Base-by-base conservation (phyloP, 345 rosid genomes). In the Citropsis articulata region DNA sequence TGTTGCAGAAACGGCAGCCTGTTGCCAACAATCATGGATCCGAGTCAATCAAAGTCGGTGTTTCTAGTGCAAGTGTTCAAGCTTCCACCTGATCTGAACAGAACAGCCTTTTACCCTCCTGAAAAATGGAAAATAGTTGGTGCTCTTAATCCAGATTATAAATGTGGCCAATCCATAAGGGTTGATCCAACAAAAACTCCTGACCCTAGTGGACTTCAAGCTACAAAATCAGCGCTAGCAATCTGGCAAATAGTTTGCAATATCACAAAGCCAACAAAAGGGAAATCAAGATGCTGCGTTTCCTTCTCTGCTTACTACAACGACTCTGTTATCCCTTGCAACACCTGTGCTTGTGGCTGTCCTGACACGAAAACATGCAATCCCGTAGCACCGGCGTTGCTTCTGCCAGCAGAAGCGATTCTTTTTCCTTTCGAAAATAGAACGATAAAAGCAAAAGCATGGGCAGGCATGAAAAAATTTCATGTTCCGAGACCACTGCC, bases 201-300 rank as follows among this genome's bases (percentile, higher is more conserved):
- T 5, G 87, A 84, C 36, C 69, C 88, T 7, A 69, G 33, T 31
- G 92, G 92, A 1, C 81, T 89, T 24, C 79, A 86, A 50, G 83
- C 91, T 0, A 16, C 22, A 31, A 82, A 60, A 13, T 0, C 71
- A 19, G 90, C 91, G 25, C 30, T 91, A 9, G 86, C 87, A 0
- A 89, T 88, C 69, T 91, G 90, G 91, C 92, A 89, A 77, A 78
- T 89, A 16, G 86, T 84, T 7, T 91, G 91, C 87, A 91, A 89
- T 83, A 83, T 86, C 69, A 80, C 89, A 12, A 75, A 30, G 55
- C 82, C 87, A 10, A 71, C 61, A 2, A 9, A 82, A 24, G 63
- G 74, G 33, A 83, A 66, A 0, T 84, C 87, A 0, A 83, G 77
- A 77, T 88, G 94, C 31, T 91, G 92, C 1, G 94, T 89, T 33